These are phyloP conservation scores for Bruguiera sexangula DNA, from an alignment of 345 rosid genomes.

Conservation along the genomic window DNA sequence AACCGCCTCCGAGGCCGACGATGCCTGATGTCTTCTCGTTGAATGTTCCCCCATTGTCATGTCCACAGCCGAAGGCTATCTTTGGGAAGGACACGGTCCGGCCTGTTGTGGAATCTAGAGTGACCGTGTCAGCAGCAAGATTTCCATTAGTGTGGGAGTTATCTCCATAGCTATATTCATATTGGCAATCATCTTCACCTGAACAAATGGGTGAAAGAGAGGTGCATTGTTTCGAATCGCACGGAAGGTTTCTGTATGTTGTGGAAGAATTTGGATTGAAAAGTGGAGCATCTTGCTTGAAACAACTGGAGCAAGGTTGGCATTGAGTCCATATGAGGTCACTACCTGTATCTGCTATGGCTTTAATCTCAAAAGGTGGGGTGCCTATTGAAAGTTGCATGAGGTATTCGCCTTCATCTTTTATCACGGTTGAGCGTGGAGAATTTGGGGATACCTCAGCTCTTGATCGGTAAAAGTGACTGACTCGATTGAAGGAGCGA, in stretches of 20 bases:
- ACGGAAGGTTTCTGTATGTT: constrained; percentile 22
- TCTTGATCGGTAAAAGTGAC: background rate
- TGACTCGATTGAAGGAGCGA: constrained; percentile 13
- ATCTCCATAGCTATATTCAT: constrained; percentile 1
- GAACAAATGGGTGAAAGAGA: background rate
- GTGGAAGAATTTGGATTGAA: constrained; percentile 29
- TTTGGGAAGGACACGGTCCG: background rate
- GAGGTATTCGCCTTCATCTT: constrained; percentile 12
- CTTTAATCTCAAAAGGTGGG: constrained; percentile 9
- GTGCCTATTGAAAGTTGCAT: constrained; percentile 18
- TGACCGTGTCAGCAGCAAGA: constrained; percentile 36
- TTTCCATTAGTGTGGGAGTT: background rate
- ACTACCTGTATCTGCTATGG: constrained; percentile 24
- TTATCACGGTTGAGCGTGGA: constrained; percentile 1
- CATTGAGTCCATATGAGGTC: constrained; percentile 27
- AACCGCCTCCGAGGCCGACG: background rate
- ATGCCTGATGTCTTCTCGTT: background rate
- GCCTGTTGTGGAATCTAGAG: background rate
- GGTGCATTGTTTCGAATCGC: background rate
- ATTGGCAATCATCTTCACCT: background rate
- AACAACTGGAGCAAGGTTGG: constrained; percentile 13
- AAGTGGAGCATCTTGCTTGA: constrained; percentile 15
- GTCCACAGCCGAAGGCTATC: background rate
- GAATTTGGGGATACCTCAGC: background rate
- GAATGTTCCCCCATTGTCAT: background rate